A percentile compares a stretch with the other conserved stretches of the same genome.
phyloP scores from a whole-genome alignment of 768 basidiomycete genomes.

The Tremella fuciformis region DNA sequence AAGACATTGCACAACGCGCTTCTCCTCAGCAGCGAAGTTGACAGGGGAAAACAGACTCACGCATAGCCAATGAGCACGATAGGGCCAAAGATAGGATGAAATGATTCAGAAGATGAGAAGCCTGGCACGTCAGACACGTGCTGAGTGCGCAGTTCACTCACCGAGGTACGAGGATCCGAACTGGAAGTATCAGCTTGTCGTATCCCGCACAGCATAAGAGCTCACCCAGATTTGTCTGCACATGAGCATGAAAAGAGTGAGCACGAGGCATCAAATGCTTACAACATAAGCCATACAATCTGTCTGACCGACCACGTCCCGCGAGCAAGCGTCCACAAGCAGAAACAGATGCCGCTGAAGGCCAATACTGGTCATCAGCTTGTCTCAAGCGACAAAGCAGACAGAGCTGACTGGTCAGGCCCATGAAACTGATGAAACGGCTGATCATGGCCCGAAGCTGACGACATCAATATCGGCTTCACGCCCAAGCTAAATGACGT shows the following conservation, averaged over 20 bases:
- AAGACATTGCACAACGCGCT: slow-evolving; percentile 48
- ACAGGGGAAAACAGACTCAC: slow-evolving; percentile 24
- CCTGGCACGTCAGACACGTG: slow-evolving; percentile 19
- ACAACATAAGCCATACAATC: slow-evolving; percentile 52
- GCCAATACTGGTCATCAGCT: slow-evolving; percentile 40
- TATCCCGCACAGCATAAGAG: neutral
- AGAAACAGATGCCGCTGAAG: slow-evolving; percentile 50
- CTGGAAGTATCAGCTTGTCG: slow-evolving; percentile 9
- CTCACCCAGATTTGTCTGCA: slow-evolving; percentile 43
- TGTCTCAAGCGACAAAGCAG: neutral
- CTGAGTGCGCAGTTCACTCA: slow-evolving; percentile 9
- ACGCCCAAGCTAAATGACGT: slow-evolving; percentile 10
- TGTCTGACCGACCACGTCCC: slow-evolving; percentile 50
- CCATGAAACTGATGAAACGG: slow-evolving; percentile 49
- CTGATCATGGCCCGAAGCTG: slow-evolving; percentile 51
- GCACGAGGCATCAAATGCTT: slow-evolving; percentile 16
- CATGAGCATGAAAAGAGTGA: neutral
- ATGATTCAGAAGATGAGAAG: slow-evolving; percentile 45
- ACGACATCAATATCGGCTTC: neutral
- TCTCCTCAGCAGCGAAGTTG: neutral
- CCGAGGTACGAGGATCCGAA: slow-evolving; percentile 46
- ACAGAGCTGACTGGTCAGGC: slow-evolving; percentile 32
- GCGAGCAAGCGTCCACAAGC: slow-evolving; percentile 48
- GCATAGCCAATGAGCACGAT: slow-evolving; percentile 50
- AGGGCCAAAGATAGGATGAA: slow-evolving; percentile 51